A percentile compares a stretch with the other conserved stretches of the same genome.
Evolutionary conservation across 306 rosid species (phyloP).

Genomic region (Medicago ruthenica): DNA sequence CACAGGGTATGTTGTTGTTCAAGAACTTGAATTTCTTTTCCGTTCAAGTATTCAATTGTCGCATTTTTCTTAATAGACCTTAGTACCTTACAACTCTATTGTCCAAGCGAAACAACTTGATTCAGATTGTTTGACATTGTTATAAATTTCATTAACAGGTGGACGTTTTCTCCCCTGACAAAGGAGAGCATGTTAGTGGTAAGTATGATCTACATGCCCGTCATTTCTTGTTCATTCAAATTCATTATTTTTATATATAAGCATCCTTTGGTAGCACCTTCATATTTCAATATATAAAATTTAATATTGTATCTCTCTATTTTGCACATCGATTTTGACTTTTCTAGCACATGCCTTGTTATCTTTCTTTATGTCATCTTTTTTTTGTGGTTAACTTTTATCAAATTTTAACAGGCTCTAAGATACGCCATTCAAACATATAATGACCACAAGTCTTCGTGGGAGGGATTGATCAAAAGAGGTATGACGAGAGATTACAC

Average conservation of each 20-base stretch:
- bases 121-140: constrained; percentile 38
- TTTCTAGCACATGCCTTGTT: constrained; percentile 10
- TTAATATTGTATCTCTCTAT: constrained; percentile 19
- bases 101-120: constrained; percentile 12
- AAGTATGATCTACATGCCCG: constrained; percentile 42
- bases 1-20: constrained; percentile 67
- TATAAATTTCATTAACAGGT: constrained; percentile 60
- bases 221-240: neutral
- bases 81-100: neutral
- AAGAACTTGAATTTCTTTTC: constrained; percentile 21
- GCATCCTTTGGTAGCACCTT: constrained; percentile 11
- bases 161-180: constrained; percentile 80
- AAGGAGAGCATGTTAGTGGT: constrained; percentile 81
- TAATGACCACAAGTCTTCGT: constrained; percentile 68
- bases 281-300: constrained; percentile 15
- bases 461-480: constrained; percentile 80
- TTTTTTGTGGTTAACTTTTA: neutral
- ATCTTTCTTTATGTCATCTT: neutral
- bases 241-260: constrained; percentile 12
- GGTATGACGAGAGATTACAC: constrained; percentile 76
- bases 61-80: constrained; percentile 18
- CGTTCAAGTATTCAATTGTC: constrained; percentile 7
- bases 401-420: constrained; percentile 59
- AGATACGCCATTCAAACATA: constrained; percentile 61
- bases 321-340: constrained; percentile 22